Base-by-base conservation (phyloP, 2,329 filamentous ascomycete species). In the Neonectria faginata region DNA sequence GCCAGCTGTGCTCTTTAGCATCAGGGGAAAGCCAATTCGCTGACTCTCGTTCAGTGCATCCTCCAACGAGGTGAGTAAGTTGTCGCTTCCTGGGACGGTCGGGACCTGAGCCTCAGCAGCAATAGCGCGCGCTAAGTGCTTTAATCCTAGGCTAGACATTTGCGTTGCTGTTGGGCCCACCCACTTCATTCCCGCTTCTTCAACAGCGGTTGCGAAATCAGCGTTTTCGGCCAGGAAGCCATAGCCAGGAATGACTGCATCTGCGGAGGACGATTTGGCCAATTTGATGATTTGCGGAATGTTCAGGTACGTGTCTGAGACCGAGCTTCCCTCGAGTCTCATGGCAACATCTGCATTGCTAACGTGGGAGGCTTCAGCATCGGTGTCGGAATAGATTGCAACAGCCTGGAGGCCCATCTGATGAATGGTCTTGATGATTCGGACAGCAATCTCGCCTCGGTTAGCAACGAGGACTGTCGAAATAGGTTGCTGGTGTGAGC, bases 381-480 rank as follows among this genome's bases (percentile, higher is more conserved):
- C 91, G 4, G 64, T 66, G 6, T 72, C 86, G 5, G 91, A 92
- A 76, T 92, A 93, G 54, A 93, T 83, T 0, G 91, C 91, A 4
- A 91, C 90, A 10, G 90, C 89, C 48, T 85, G 84, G 70, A 93
- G 88, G 27, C 89, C 89, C 74, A 91, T 86, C 66, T 88, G 84
- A 16, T 86, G 84, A 18, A 91, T 87, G 18, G 91, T 92, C 51
- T 85, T 82, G 66, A 89, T 88, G 42, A 93, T 91, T 61, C 91
- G 87, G 77, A 92, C 80, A 22, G 91, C 91, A 33, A 76, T 76
- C 39, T 83, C 79, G 0, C 87, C 91, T 68, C 91, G 84, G 73
- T 93, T 94, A 10, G 91, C 91, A 68, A 93, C 91, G 0, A 93
- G 82, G n/a, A 80, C 70, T 11, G 65, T 74, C 5, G 70, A 74